Percentiles rank a stretch among this genome's conserved stretches.
Conservation (phyloP, 768 basidiomycete species). For the Panus rudis region DNA sequence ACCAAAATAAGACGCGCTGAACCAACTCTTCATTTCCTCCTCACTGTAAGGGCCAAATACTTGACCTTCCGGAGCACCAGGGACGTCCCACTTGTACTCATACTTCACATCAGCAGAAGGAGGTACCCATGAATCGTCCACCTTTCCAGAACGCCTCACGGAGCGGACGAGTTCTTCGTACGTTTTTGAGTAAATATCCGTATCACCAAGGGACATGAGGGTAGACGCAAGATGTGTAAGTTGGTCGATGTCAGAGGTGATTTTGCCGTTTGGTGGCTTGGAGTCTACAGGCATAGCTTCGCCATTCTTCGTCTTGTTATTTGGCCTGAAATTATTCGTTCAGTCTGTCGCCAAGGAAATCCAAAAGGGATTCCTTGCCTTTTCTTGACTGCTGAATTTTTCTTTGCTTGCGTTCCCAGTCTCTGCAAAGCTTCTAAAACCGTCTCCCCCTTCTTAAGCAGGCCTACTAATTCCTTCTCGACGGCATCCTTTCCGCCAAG, state of each 20-base stretch:
- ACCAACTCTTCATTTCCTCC: constrained; percentile 77
- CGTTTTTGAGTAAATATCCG: constrained; percentile 79
- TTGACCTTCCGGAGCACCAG: constrained; percentile 39
- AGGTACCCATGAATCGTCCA: constrained; percentile 64
- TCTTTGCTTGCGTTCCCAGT: constrained; percentile 65
- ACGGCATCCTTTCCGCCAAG: constrained; percentile 58
- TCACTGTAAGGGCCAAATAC: constrained; percentile 77
- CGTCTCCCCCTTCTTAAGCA: constrained; percentile 86
- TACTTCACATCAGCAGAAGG: constrained; percentile 71
- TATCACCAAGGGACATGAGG: constrained; percentile 80
- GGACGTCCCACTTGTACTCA: constrained; percentile 75
- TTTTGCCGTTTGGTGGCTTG: constrained; percentile 10
- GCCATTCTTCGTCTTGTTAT: constrained; percentile 24
- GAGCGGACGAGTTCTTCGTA: constrained; percentile 80
- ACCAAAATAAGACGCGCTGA: constrained; percentile 78
- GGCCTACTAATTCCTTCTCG: constrained; percentile 59
- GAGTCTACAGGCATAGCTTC: constrained; percentile 43
- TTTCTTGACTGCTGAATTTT: constrained; percentile 18
- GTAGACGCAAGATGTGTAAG: constrained; percentile 86
- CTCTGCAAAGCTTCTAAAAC: constrained; percentile 86
- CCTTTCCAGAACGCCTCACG: constrained; percentile 64
- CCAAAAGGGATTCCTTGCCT: constrained; percentile 12
- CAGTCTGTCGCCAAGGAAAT: constrained; percentile 3
- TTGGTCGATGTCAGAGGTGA: constrained; percentile 57
- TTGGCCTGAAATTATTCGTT: constrained; percentile 21